phyloP scores from a whole-genome alignment of 106 monocot species.

The Dendrobium officinale region DNA sequence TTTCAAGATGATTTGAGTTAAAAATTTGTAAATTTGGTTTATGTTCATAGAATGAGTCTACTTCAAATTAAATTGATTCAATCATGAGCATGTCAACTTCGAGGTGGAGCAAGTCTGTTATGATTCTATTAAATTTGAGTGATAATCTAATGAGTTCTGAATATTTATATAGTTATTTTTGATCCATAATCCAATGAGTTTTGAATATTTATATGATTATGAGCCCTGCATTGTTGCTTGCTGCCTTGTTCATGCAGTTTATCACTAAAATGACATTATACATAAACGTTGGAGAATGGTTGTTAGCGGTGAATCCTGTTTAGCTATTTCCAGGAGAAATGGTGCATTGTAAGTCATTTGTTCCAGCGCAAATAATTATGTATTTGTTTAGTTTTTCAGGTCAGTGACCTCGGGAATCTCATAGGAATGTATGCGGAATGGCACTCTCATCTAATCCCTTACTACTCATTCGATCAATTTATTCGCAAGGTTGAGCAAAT shows the following conservation, averaged over 20 bases:
- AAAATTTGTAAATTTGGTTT: too few species aligned
- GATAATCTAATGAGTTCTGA: not conserved
- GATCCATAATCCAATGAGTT: not conserved
- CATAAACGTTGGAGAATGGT: not conserved
- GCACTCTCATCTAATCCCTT: slow-evolving; percentile 79
- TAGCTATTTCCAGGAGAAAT: not conserved
- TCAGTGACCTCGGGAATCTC: slow-evolving; percentile 61
- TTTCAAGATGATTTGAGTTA: too few species aligned
- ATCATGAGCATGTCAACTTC: too few species aligned
- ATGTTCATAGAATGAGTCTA: too few species aligned
- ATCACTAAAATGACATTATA: not conserved
- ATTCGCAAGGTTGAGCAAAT: slow-evolving; percentile 72
- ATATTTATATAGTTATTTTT: too few species aligned
- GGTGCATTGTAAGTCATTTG: not conserved
- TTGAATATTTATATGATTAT: not conserved
- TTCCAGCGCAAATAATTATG: not conserved
- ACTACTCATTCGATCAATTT: slow-evolving; percentile 91
- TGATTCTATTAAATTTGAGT: too few species aligned
- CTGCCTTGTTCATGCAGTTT: not conserved
- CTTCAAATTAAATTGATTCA: too few species aligned
- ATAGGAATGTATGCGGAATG: slow-evolving; percentile 70
- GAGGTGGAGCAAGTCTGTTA: too few species aligned
- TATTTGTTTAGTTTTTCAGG: slow-evolving; percentile 31
- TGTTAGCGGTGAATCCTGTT: not conserved
- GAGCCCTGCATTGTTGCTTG: not conserved